Evolutionary conservation across 176 grass and related monocot genomes (phyloP), one percentile per base, ranked within the genome.

Genomic region (Raddia distichophylla): DNA sequence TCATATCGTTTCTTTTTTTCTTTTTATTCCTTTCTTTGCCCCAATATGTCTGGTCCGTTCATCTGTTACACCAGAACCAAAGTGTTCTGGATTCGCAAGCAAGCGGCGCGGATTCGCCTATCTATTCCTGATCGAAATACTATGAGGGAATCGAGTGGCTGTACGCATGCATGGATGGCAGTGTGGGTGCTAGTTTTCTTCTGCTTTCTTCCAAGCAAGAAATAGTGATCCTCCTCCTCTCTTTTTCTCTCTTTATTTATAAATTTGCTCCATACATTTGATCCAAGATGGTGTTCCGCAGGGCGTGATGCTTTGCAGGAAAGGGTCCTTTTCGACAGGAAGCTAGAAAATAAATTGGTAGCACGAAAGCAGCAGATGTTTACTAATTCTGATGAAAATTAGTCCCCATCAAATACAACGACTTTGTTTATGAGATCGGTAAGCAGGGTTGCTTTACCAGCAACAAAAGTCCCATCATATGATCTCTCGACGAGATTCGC

Each of bases 191-290:
- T 12, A 68, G 7, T 59, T 81, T 75, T 20, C 76, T 69, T 68
- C 53, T 64, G 79, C 48, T 89, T 85, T 63, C 87, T 85, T 89
- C 8, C 20, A 85, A 85, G 87, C 87, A 89, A 85, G 76, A 83
- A 88, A 88, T 32, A 40, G 73, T 64, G 43, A n/a, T n/a, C n/a
- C n/a, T n/a, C 34, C 34, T 72, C 20, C 64, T 48, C 6, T 14
- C 11, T 15, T 6, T 5, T 0, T 2, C 0, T 2, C 9, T 8
- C 3, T 17, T 3, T 58, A 27, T 17, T 3, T 58, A 27, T 27
- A 27, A 27, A 27, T 27, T 27, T 27, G 27, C 2, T 33, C 2
- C 48, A 5, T 27, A 7, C 53, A 47, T 18, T 2, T 18, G 34
- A 60, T 22, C 12, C n/a, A 43, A 78, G 27, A 14, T 79, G 46